Conservation (phyloP, 345 rosid species). For the Cardamine resedifolia region DNA sequence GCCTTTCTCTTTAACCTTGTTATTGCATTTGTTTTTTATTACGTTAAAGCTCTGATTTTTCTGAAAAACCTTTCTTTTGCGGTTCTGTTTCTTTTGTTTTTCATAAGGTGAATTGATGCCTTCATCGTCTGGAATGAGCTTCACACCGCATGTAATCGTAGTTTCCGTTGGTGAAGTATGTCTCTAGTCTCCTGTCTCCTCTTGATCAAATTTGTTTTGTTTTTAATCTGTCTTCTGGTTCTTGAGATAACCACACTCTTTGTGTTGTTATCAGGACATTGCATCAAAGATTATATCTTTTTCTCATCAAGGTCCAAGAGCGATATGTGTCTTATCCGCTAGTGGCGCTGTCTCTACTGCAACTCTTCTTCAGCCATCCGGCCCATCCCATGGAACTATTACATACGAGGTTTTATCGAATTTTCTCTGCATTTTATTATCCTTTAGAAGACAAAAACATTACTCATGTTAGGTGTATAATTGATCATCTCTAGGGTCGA, state of each 20-base stretch:
- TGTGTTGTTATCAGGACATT: conserved; percentile 34
- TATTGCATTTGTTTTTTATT: background rate
- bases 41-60: background rate
- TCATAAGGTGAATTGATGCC: conserved; percentile 37
- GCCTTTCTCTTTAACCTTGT: background rate
- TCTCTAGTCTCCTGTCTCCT: background rate
- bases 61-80: background rate
- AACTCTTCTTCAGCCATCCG: conserved; percentile 80
- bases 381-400: conserved; percentile 78
- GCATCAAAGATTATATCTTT: conserved; percentile 72
- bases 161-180: conserved; percentile 76
- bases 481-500: conserved; percentile 56
- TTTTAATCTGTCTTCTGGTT: background rate
- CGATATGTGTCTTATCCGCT: conserved; percentile 83
- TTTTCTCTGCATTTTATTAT: background rate
- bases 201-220: background rate
- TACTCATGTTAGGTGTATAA: conserved; percentile 19
- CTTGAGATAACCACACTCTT: background rate
- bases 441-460: background rate
- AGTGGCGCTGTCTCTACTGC: conserved; percentile 90
- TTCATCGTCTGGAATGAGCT: conserved; percentile 73
- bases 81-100: background rate
- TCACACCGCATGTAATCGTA: conserved; percentile 76
- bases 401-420: conserved; percentile 70
- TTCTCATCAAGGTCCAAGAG: conserved; percentile 87